Percentiles rank a stretch among this genome's conserved stretches.
These are phyloP conservation scores for Fusarium sacchari DNA, from an alignment of 2,329 filamentous ascomycete species.

Conservation along the genomic window DNA sequence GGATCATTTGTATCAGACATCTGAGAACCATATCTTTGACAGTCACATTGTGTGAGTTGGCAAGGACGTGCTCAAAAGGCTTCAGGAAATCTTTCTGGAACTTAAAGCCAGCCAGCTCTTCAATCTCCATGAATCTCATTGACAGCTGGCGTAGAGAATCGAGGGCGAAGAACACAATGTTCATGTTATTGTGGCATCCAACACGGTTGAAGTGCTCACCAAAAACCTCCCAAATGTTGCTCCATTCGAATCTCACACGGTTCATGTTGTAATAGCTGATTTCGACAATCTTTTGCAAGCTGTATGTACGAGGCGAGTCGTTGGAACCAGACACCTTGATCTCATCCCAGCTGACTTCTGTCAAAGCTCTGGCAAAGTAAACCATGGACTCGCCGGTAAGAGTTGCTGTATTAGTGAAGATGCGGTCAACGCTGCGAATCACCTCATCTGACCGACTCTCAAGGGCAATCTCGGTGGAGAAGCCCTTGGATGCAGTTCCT, in stretches of 20 bases:
- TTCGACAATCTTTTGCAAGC: constrained; percentile 96
- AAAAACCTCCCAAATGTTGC: constrained; percentile 96
- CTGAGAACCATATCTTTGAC: constrained; percentile 98
- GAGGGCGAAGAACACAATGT: constrained; percentile 96
- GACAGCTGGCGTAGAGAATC: constrained; percentile 95
- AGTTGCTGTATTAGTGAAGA: constrained; percentile 96
- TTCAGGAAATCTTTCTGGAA: constrained; percentile 99
- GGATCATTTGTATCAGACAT: constrained; percentile 99
- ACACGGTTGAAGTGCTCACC: constrained; percentile 98
- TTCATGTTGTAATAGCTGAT: constrained; percentile 99
- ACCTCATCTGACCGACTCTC: constrained; percentile 94
- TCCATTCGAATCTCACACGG: constrained; percentile 97
- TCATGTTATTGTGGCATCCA: constrained; percentile 94
- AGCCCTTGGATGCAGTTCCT: constrained; percentile 69
- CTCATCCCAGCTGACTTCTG: constrained; percentile 98
- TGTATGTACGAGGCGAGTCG: constrained; percentile 95
- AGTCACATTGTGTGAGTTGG: constrained; percentile 87
- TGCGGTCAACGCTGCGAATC: constrained; percentile 90
- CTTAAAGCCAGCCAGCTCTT: constrained; percentile 97
- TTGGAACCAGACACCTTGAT: constrained; percentile 97
- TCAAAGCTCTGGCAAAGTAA: constrained; percentile 90
- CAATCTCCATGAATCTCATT: constrained; percentile 99
- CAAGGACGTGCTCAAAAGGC: constrained; percentile 97
- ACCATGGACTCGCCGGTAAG: constrained; percentile 94
- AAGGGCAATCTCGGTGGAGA: constrained; percentile 83